Evolutionary conservation across 345 rosid species (phyloP).

Genomic region (Corchorus olitorius): DNA sequence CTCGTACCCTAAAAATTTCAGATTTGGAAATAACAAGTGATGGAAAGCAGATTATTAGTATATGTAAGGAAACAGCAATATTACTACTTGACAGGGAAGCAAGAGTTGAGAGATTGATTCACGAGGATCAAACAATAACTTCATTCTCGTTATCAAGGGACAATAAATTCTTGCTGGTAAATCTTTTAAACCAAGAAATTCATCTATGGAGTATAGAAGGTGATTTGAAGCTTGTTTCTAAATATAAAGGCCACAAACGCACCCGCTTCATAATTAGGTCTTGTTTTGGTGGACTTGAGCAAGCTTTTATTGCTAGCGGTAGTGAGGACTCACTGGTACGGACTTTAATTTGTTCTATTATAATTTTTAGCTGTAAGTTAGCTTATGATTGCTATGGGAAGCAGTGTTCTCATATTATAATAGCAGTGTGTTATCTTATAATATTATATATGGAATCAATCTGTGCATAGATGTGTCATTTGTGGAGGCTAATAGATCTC

Average conservation of each 20-base stretch:
- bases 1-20: slow-evolving; percentile 46
- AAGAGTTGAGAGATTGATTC: slow-evolving; percentile 47
- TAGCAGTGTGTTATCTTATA: background rate
- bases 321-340: slow-evolving; percentile 79
- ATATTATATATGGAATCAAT: background rate
- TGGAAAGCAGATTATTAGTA: slow-evolving; percentile 56
- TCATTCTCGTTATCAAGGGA: slow-evolving; percentile 65
- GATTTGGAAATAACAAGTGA: slow-evolving; percentile 57
- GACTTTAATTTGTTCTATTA: slow-evolving; percentile 2
- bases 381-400: background rate
- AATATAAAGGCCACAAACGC: slow-evolving; percentile 63
- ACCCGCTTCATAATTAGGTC: slow-evolving; percentile 63
- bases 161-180: slow-evolving; percentile 53
- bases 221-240: slow-evolving; percentile 47
- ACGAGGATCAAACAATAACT: slow-evolving; percentile 56
- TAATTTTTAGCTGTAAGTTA: background rate
- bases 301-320: slow-evolving; percentile 73
- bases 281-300: slow-evolving; percentile 69
- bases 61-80: slow-evolving; percentile 50
- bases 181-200: slow-evolving; percentile 65
- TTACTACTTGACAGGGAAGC: slow-evolving; percentile 51
- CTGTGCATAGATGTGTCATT: background rate
- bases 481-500: background rate
- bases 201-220: slow-evolving; percentile 64
- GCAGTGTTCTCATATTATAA: background rate